Evolutionary conservation across 805 yeast species (phyloP).

Genomic region (Cyberlindnera maclurae): DNA sequence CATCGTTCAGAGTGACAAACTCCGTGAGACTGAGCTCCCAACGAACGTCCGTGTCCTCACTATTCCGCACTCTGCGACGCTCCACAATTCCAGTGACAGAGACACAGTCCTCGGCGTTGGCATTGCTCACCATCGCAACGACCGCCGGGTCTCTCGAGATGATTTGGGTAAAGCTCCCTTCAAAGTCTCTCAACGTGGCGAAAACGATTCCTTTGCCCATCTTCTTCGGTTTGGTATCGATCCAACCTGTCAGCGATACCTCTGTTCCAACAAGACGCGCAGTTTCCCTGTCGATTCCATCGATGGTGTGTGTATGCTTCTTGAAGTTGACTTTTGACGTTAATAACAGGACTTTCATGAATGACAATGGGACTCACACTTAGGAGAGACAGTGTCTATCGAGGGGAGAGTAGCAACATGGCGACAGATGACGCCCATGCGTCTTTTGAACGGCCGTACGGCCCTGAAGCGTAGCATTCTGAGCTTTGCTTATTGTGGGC

Average conservation of each 20-base stretch:
- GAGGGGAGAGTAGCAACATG: constrained; percentile 3
- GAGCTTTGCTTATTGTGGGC: too few relatives aligned
- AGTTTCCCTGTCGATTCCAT: constrained; percentile 3
- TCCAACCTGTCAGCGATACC: constrained; percentile 74
- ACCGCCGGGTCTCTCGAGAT: constrained; percentile 31
- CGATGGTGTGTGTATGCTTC: constrained; percentile 19
- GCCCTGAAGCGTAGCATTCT: too few relatives aligned
- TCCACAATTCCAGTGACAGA: constrained; percentile 52
- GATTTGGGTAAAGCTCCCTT: constrained; percentile 63
- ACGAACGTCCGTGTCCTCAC: constrained; percentile 13
- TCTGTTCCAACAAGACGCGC: constrained; percentile 8
- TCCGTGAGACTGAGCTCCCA: constrained; percentile 55
- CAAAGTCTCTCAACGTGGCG: constrained; percentile 65
- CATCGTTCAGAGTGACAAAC: constrained; percentile 51
- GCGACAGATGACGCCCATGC: neutral
- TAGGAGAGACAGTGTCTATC: constrained; percentile 1
- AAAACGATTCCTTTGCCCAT: constrained; percentile 60
- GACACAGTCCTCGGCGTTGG: constrained; percentile 71
- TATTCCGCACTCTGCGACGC: constrained; percentile 23
- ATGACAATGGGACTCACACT: neutral
- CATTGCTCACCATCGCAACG: constrained; percentile 32
- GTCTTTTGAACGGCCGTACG: too few relatives aligned
- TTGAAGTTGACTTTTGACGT: constrained; percentile 15
- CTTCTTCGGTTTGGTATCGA: constrained; percentile 65
- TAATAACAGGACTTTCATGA: constrained; percentile 1